phyloP scores from a whole-genome alignment of 2,329 filamentous ascomycete species.

The Amylocarpus encephaloides region DNA sequence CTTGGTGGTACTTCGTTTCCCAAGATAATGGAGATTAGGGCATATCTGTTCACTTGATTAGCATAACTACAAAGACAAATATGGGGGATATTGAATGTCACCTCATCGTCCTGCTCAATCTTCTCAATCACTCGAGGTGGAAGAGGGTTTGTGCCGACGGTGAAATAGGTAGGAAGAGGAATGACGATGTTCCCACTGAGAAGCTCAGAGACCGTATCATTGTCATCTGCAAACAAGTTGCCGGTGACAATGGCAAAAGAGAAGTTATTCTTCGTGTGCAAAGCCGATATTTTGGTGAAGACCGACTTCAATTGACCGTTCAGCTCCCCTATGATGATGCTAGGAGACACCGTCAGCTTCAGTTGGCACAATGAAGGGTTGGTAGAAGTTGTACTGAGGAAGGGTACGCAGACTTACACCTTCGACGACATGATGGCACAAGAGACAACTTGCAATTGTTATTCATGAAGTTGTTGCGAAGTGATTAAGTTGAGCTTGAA shows the following conservation, averaged over 20 bases:
- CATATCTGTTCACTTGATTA: constrained; percentile 52
- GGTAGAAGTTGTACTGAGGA: not conserved
- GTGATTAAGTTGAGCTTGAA: not conserved
- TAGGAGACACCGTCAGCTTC: constrained; percentile 17
- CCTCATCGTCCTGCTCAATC: constrained; percentile 61
- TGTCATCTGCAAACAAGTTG: constrained; percentile 69
- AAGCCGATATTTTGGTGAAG: constrained; percentile 70
- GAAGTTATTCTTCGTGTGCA: constrained; percentile 86
- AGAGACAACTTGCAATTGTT: too few relatives aligned
- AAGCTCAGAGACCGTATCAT: constrained; percentile 55
- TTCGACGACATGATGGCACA: constrained; percentile 41
- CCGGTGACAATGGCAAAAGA: constrained; percentile 78
- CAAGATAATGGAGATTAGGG: constrained; percentile 84
- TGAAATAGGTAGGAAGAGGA: constrained; percentile 86
- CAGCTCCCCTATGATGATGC: constrained; percentile 67
- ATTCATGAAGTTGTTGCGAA: not conserved
- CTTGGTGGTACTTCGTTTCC: constrained; percentile 79
- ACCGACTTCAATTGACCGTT: constrained; percentile 70
- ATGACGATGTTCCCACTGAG: constrained; percentile 66
- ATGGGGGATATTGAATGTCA: constrained; percentile 26
- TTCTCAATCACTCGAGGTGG: constrained; percentile 65
- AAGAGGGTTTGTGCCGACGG: constrained; percentile 66
- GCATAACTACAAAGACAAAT: not conserved
- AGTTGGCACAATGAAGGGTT: not conserved
- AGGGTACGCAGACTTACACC: constrained; percentile 12